phyloP scores from a whole-genome alignment of 1,284 basidiomycete genomes.

The Cystobasidiaceae sp. region DNA sequence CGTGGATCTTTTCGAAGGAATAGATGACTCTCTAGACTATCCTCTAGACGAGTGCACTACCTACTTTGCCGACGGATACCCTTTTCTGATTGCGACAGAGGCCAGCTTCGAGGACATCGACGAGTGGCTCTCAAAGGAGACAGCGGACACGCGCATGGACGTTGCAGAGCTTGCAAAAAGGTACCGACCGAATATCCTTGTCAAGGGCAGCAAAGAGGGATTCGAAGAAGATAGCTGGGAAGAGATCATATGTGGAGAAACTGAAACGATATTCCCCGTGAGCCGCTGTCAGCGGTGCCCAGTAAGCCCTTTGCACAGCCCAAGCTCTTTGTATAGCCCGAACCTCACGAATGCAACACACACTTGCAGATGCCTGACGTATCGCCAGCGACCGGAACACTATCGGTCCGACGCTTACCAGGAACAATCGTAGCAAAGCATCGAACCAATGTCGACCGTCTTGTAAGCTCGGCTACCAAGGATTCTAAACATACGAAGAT shows the following conservation, averaged over 20 bases:
- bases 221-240: conserved; percentile 29
- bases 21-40: conserved; percentile 25
- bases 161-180: conserved; percentile 1
- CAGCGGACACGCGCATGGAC: conserved; percentile 23
- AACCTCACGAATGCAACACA: too few species aligned
- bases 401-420: conserved; percentile 17
- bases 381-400: conserved; percentile 1
- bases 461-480: not conserved
- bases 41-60: conserved; percentile 25
- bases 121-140: conserved; percentile 8
- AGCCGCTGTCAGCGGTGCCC: conserved; percentile 18
- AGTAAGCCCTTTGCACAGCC: not conserved
- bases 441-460: conserved; percentile 15
- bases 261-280: conserved; percentile 21
- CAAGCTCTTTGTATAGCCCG: not conserved
- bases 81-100: conserved; percentile 20
- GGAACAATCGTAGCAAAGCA: conserved; percentile 17
- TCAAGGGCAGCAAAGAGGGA: conserved; percentile 12
- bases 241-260: not conserved
- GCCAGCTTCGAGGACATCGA: conserved; percentile 1
- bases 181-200: conserved; percentile 28
- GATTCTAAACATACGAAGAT: too few species aligned
- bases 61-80: conserved; percentile 20
- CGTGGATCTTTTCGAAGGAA: conserved; percentile 1
- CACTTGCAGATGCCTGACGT: conserved; percentile 28